A percentile compares a stretch with the other conserved stretches of the same genome.
Evolutionary conservation across 108 stramenopile genomes (phyloP).

Genomic region (Halocafeteria seosinensis): DNA sequence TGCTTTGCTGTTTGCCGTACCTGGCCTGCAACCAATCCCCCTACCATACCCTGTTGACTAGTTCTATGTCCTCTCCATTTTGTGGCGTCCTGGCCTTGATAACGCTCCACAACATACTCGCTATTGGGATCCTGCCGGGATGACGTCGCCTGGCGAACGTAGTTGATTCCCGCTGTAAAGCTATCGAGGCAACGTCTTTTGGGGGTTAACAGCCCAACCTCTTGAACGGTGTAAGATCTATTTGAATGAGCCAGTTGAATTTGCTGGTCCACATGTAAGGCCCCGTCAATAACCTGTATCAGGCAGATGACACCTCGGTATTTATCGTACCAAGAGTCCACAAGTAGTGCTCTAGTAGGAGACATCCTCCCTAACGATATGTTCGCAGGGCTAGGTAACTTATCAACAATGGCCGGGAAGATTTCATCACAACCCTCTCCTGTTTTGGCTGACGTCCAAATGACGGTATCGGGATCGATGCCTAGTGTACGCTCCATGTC

Average conservation of each 20-base stretch:
- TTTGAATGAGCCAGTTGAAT: slow-evolving; percentile 44
- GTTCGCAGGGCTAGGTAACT: not conserved
- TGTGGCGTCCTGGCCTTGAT: too few species aligned
- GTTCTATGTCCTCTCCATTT: too few species aligned
- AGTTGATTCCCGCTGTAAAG: not conserved
- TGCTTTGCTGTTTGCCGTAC: slow-evolving; percentile 48
- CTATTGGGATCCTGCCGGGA: too few species aligned
- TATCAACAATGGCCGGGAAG: slow-evolving; percentile 1
- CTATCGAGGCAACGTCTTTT: slow-evolving; percentile 13
- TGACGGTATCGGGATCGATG: slow-evolving; percentile 7
- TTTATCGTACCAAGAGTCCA: slow-evolving; percentile 83
- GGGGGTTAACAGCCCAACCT: slow-evolving; percentile 78
- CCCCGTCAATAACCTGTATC: slow-evolving; percentile 81
- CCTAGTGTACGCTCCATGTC: slow-evolving; percentile 89
- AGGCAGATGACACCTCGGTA: slow-evolving; percentile 79
- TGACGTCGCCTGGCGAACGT: not conserved
- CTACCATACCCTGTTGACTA: too few species aligned
- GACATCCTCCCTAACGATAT: not conserved
- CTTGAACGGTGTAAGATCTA: slow-evolving; percentile 65
- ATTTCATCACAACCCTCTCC: slow-evolving; percentile 6
- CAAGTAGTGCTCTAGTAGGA: slow-evolving; percentile 59
- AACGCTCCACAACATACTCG: too few species aligned
- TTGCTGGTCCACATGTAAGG: slow-evolving; percentile 42
- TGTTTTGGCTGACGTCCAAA: slow-evolving; percentile 9
- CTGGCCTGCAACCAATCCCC: not conserved